Percentiles rank a stretch among this genome's conserved stretches.
Conservation (phyloP, 2,329 filamentous ascomycete species). For the Colletotrichum sp. region DNA sequence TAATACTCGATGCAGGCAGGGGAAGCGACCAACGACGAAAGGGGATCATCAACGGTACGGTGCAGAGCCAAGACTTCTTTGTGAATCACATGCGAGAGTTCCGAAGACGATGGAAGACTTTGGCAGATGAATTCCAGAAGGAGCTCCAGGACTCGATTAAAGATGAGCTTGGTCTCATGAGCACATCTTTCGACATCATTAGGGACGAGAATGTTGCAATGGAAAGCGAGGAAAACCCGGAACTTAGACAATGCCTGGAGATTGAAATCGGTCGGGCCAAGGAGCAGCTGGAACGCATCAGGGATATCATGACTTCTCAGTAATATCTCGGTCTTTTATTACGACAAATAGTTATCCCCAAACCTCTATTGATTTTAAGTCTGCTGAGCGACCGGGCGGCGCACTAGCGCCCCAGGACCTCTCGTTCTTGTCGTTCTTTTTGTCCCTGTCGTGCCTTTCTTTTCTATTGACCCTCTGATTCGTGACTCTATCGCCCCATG, state of each 20-base stretch:
- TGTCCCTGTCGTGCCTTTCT: fast-evolving
- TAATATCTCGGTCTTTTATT: background rate
- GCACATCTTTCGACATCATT: background rate
- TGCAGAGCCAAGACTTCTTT: slow-evolving; percentile 34
- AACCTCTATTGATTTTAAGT: background rate
- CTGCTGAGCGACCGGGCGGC: background rate
- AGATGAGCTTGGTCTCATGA: background rate
- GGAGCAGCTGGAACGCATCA: background rate
- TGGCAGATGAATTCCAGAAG: background rate
- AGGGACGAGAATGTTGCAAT: background rate
- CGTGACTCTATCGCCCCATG: background rate
- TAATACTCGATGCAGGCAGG: background rate
- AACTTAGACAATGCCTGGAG: background rate
- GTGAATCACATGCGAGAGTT: background rate
- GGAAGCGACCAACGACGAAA: slow-evolving; percentile 38
- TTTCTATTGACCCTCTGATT: background rate
- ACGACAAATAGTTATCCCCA: background rate
- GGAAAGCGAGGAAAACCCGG: background rate
- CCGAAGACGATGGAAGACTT: background rate
- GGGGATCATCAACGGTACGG: slow-evolving; percentile 31
- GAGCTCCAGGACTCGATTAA: background rate
- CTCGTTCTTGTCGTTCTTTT: background rate
- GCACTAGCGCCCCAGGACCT: background rate
- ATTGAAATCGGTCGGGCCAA: background rate
- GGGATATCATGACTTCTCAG: background rate